phyloP scores from a whole-genome alignment of 108 stramenopile genomes.

The Pseudonitzschia pungens region DNA sequence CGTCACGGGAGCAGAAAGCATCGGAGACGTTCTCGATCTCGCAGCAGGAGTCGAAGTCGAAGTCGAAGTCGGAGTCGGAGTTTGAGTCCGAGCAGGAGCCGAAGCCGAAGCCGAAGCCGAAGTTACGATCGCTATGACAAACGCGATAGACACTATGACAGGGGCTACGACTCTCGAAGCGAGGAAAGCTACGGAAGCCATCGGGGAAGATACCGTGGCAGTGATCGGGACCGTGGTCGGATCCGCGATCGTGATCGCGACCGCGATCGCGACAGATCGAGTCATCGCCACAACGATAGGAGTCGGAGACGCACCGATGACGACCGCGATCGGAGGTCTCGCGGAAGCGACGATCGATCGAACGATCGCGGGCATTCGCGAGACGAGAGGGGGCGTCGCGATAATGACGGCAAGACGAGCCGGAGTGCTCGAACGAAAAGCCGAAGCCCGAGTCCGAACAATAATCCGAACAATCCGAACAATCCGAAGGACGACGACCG shows the following conservation, averaged over 20 bases:
- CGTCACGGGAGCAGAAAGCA: conserved; percentile 16
- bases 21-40: conserved; percentile 23
- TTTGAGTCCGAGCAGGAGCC: conserved; percentile 2
- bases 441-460: background rate
- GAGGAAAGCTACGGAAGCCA: conserved; percentile 10
- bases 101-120: background rate
- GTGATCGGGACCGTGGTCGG: background rate
- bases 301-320: conserved; percentile 26
- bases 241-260: background rate
- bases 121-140: conserved; percentile 4
- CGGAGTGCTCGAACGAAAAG: background rate
- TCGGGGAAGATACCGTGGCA: background rate
- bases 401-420: background rate
- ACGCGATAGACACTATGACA: conserved; percentile 22
- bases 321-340: background rate
- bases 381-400: conserved; percentile 1
- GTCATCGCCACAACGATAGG: conserved; percentile 11
- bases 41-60: conserved; percentile 21
- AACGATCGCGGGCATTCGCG: background rate
- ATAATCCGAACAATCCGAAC: background rate
- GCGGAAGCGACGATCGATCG: background rate
- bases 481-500: background rate
- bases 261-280: background rate
- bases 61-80: conserved; percentile 17
- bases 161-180: conserved; percentile 16